These are phyloP conservation scores for Boletus eberwhitei DNA, from an alignment of 768 basidiomycete species.

Conservation along the genomic window DNA sequence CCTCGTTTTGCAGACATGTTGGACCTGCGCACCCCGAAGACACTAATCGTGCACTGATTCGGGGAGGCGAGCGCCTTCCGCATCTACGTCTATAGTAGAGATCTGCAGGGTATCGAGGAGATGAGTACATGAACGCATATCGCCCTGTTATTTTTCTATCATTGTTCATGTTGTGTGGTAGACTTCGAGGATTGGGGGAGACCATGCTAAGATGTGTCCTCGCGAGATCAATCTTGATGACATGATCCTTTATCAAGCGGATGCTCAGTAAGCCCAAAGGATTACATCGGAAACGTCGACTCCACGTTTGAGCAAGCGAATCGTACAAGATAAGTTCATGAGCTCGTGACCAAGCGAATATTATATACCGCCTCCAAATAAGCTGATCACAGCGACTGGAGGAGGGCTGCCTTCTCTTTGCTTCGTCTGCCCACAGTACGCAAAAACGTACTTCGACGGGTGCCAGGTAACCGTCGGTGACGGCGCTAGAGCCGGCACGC, in stretches of 20 bases:
- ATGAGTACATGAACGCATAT: background rate
- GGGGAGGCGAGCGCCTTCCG: background rate
- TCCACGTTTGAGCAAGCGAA: background rate
- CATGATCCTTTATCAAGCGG: background rate
- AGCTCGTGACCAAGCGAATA: background rate
- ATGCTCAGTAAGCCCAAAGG: background rate
- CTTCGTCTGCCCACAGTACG: slow-evolving; percentile 78
- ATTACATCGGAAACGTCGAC: background rate
- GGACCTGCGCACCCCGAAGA: slow-evolving; percentile 19
- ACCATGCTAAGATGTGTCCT: background rate
- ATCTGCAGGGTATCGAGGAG: background rate
- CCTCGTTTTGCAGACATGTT: slow-evolving; percentile 12
- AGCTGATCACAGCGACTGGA: slow-evolving; percentile 64
- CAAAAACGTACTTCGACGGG: slow-evolving; percentile 76
- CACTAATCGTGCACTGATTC: slow-evolving; percentile 20
- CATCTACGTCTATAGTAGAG: background rate
- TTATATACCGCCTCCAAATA: slow-evolving; percentile 56
- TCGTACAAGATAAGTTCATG: background rate
- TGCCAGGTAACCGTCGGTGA: slow-evolving; percentile 82
- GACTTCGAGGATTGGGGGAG: too few relatives aligned
- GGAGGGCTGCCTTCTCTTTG: slow-evolving; percentile 61
- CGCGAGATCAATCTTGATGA: background rate
- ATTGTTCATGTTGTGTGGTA: background rate
- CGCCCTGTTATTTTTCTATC: background rate
- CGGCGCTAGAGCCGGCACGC: slow-evolving; percentile 68